phyloP scores from a whole-genome alignment of 1,284 basidiomycete genomes.

The Ustanciosporium gigantosporum region DNA sequence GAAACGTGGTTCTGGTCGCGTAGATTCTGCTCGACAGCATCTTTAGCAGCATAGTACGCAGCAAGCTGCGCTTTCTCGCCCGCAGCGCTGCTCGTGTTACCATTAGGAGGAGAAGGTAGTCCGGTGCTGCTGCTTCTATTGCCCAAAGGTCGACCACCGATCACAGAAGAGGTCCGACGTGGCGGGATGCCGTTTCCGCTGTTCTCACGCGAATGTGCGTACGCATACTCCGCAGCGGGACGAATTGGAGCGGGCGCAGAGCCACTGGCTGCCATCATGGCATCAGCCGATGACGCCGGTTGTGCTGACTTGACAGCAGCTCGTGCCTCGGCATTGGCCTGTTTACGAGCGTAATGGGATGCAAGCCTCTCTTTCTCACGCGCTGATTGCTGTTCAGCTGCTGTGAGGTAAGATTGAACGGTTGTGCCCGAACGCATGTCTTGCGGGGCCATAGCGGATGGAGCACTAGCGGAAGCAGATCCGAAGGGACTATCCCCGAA shows the following conservation, averaged over 20 bases:
- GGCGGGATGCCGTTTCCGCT: not conserved
- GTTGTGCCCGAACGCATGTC: not conserved
- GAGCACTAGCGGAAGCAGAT: not conserved
- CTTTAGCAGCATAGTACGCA: constrained; percentile 34
- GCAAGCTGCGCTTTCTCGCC: constrained; percentile 38
- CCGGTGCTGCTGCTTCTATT: too few relatives aligned
- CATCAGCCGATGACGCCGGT: too few relatives aligned
- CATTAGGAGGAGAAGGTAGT: not conserved
- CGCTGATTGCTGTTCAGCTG: constrained; percentile 28
- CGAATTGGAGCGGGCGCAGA: not conserved
- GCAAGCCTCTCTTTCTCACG: constrained; percentile 34
- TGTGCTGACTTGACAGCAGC: constrained; percentile 7
- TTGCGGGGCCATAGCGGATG: not conserved
- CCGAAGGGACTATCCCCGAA: not conserved
- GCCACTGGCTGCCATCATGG: not conserved
- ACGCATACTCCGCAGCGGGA: constrained; percentile 1
- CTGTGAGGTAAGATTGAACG: constrained; percentile 23
- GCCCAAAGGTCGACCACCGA: too few relatives aligned
- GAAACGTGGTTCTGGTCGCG: too few relatives aligned
- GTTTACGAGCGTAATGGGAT: constrained; percentile 32
- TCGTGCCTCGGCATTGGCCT: constrained; percentile 21
- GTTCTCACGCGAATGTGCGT: not conserved
- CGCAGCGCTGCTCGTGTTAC: not conserved
- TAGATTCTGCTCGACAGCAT: constrained; percentile 21
- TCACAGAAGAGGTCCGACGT: not conserved